Evolutionary conservation across 805 yeast species (phyloP).

Genomic region (Metschnikowia cerradonensis): DNA sequence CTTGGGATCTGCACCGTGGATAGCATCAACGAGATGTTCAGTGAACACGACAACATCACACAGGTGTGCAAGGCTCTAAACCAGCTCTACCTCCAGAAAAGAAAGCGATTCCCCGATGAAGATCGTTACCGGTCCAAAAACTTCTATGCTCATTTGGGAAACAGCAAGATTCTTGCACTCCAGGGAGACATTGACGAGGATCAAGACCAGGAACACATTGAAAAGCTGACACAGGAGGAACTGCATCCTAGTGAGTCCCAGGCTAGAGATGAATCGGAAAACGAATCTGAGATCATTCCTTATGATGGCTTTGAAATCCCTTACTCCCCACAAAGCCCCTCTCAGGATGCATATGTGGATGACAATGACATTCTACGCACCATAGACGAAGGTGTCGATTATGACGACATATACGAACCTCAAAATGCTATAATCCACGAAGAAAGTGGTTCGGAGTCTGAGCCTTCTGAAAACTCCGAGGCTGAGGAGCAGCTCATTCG

Average conservation of each 20-base stretch:
- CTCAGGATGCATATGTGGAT: not conserved
- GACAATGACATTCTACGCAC: not conserved
- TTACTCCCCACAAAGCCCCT: not conserved
- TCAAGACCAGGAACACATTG: not conserved
- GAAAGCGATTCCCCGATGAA: slow-evolving; percentile 33
- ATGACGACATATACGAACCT: not conserved
- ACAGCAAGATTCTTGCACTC: slow-evolving; percentile 12
- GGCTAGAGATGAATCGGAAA: not conserved
- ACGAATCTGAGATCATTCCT: slow-evolving; percentile 10
- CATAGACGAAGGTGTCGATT: slow-evolving; percentile 1
- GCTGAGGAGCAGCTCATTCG: slow-evolving; percentile 16
- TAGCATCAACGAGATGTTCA: slow-evolving; percentile 36
- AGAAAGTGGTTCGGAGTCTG: not conserved
- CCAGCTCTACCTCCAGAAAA: slow-evolving; percentile 28
- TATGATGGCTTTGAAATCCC: slow-evolving; percentile 11
- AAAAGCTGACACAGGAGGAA: slow-evolving; percentile 7
- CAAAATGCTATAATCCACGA: not conserved
- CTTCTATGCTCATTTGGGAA: slow-evolving; percentile 37
- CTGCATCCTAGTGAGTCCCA: slow-evolving; percentile 5
- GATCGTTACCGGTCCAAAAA: slow-evolving; percentile 36
- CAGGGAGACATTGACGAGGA: slow-evolving; percentile 11
- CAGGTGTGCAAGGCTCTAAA: slow-evolving; percentile 34
- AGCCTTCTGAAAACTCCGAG: not conserved
- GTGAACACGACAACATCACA: slow-evolving; percentile 28
- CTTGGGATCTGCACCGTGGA: slow-evolving; percentile 34